Conservation (phyloP, 306 rosid species). For the Dryas alaskensis region DNA sequence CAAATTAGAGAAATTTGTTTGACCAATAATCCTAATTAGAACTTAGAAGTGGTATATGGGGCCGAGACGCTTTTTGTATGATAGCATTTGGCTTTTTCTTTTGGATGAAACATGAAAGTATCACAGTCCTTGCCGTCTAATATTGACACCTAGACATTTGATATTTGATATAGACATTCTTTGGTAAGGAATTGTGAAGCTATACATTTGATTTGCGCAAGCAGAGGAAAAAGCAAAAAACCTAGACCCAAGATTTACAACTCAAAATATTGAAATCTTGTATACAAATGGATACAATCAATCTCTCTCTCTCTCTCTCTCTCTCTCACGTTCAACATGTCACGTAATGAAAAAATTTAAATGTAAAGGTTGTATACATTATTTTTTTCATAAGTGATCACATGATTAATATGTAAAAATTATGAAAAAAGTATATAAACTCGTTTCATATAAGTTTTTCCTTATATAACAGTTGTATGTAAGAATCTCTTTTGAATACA, state of each 20-base stretch:
- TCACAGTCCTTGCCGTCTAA: background rate
- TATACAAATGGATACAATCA: no score
- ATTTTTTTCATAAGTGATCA: no score
- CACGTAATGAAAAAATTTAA: no score
- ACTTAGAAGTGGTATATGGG: background rate
- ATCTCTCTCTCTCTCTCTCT: no score
- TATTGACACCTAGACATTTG: background rate
- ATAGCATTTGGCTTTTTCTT: background rate
- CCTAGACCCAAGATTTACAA: background rate
- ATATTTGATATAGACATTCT: background rate
- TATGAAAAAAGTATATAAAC: no score
- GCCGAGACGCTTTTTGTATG: slow-evolving; percentile 4
- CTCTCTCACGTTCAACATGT: no score
- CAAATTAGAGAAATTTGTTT: background rate
- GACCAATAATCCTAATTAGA: background rate
- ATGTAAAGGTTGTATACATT: no score
- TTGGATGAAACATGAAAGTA: slow-evolving; percentile 10
- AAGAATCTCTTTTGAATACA: background rate
- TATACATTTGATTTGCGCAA: background rate
- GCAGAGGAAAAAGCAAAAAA: background rate
- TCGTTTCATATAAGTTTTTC: no score
- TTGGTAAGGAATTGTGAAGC: background rate
- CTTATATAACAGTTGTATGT: no score
- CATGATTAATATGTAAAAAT: no score
- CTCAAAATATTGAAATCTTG: background rate